Evolutionary conservation across 208 protist genomes (phyloP).

Genomic region (Perkinsela sp.): DNA sequence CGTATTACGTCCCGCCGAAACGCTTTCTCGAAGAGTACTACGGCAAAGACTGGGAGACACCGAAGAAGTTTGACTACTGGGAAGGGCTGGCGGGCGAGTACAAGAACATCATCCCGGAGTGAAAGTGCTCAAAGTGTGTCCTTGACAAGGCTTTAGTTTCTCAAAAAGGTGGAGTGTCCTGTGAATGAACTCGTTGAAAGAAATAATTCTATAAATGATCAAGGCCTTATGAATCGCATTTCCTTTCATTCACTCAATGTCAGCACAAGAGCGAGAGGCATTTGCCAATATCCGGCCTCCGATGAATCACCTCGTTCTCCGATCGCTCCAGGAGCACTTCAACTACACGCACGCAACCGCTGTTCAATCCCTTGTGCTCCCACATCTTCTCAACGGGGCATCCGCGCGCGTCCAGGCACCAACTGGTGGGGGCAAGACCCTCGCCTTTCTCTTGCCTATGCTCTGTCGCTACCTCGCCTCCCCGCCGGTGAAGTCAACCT

Average conservation of each 20-base stretch:
- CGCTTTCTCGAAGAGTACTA: conserved; percentile 45
- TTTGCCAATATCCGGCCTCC: not conserved
- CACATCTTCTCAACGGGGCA: conserved; percentile 40
- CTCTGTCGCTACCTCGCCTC: conserved; percentile 69
- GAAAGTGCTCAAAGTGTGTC: too few species aligned
- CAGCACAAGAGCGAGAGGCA: not conserved
- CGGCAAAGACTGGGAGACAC: conserved; percentile 30
- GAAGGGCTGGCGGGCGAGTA: conserved; percentile 36
- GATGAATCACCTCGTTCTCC: conserved; percentile 43
- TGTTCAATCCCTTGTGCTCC: conserved; percentile 73
- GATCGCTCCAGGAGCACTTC: conserved; percentile 45
- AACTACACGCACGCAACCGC: conserved; percentile 77
- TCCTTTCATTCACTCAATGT: too few species aligned
- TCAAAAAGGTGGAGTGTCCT: too few species aligned
- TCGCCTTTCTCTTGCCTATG: conserved; percentile 92
- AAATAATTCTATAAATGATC: too few species aligned
- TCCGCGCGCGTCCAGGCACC: conserved; percentile 73
- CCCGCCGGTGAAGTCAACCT: conserved; percentile 79
- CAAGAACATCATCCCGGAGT: conserved; percentile 48
- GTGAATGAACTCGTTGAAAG: too few species aligned
- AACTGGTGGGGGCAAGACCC: conserved; percentile 82
- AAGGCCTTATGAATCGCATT: too few species aligned
- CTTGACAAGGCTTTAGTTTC: too few species aligned
- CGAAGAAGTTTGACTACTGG: conserved; percentile 26
- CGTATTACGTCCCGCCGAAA: conserved; percentile 11